Base-by-base conservation (phyloP, 805 yeast genomes). In the Nakazawaea wickerhamii region DNA sequence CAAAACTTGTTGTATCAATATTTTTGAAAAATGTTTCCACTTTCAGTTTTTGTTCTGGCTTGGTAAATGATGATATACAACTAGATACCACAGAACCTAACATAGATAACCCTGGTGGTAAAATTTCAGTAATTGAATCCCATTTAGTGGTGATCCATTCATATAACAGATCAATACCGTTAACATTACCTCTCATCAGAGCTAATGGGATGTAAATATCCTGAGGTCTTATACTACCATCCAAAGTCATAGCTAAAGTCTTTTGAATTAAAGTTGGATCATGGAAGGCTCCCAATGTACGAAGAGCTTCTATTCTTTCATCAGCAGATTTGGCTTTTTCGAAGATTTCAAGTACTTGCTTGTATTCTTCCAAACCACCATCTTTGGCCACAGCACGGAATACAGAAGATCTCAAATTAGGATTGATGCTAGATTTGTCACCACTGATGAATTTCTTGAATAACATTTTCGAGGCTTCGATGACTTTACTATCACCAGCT, bases 31-130 rank as follows among this genome's bases (percentile, higher is more conserved):
- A 73, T 22, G 57, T 53, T 46, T 67, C 64, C 43, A 80, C 72
- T 46, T 70, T 72, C 15, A 67, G 65, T 50, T 70, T 70, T 48
- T 77, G 77, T 18, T 41, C 45, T 6, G 19, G 33, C n/a, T 15
- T 41, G 8, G 45, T 14, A 20, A 41, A 41, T 6, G 38, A 30
- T 3, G 38, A 63, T 5, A 86, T 73, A 38, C 81, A 66, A 26
- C 82, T 49, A 26, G 71, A 68, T 31, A 90, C 84, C 45, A 91
- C 80, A 18, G 81, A 70, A n/a, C 91, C 84, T 53, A 91, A 70
- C 87, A 89, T 78, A 18, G 88, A 72, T 49, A 83, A 72, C 8
- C 88, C 84, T n/a, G 95, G 87, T 40, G 97, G 96, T 59, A 88
- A 73, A 55, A 74, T 67, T 57, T 77, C 70, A 51, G 65, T 64